Percentiles rank a stretch among this genome's conserved stretches.
phyloP scores from a whole-genome alignment of 352 stramenopile species.

The Phytophthora palmivora region DNA sequence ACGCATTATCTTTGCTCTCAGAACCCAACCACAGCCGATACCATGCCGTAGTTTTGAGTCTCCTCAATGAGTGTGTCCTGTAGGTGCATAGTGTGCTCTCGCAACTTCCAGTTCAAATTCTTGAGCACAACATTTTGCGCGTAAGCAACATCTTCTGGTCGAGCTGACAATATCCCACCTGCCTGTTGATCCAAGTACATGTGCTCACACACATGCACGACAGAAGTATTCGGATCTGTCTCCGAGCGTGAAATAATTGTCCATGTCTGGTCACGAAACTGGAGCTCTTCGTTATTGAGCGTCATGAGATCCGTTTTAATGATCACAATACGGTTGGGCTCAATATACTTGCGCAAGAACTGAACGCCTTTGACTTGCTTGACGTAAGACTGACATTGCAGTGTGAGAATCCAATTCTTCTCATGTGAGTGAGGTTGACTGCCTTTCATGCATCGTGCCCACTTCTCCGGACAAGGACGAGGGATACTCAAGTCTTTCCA shows the following conservation, averaged over 20 bases:
- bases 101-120: constrained; percentile 32
- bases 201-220: constrained; percentile 35
- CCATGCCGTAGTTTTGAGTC: constrained; percentile 5
- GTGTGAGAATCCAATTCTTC: constrained; percentile 37
- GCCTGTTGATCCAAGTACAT: constrained; percentile 34
- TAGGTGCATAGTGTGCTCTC: constrained; percentile 23
- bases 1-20: no score
- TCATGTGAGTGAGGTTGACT: constrained; percentile 26
- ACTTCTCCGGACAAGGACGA: constrained; percentile 35
- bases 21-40: constrained; percentile 1
- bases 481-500: constrained; percentile 35
- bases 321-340: constrained; percentile 36
- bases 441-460: constrained; percentile 18
- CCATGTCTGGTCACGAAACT: constrained; percentile 40
- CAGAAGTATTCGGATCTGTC: constrained; percentile 20
- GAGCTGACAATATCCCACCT: constrained; percentile 6
- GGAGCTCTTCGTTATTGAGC: constrained; percentile 29
- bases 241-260: constrained; percentile 29
- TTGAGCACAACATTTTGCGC: no score
- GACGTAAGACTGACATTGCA: constrained; percentile 23
- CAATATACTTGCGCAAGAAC: constrained; percentile 33
- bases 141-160: constrained; percentile 24
- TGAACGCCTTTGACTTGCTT: constrained; percentile 40
- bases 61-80: constrained; percentile 22
- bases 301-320: constrained; percentile 31